These are phyloP conservation scores for Sungouiella thailandica DNA, from an alignment of 805 yeast genomes.

Conservation along the genomic window DNA sequence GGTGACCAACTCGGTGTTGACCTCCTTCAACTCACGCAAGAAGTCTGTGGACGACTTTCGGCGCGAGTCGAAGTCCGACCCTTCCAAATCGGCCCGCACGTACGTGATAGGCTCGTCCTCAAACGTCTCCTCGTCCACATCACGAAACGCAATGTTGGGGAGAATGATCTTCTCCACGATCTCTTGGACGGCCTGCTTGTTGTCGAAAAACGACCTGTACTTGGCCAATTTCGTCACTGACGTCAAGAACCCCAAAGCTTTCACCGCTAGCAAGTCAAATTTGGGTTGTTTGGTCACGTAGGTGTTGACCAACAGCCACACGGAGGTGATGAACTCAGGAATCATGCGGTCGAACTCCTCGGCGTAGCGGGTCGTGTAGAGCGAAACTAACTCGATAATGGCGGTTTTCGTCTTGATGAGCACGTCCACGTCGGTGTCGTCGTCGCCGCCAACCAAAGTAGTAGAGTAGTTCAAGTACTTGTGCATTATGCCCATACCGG, in stretches of 20 bases:
- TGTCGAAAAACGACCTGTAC: slow-evolving; percentile 50
- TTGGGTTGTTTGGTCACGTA: slow-evolving; percentile 65
- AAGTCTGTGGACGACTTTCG: slow-evolving; percentile 92
- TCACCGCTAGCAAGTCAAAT: slow-evolving; percentile 79
- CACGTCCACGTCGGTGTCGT: slow-evolving; percentile 62
- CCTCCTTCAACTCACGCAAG: slow-evolving; percentile 76
- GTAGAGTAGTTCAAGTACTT: slow-evolving; percentile 67
- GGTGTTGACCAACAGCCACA: slow-evolving; percentile 70
- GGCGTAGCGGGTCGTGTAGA: slow-evolving; percentile 86
- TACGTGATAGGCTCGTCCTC: slow-evolving; percentile 97
- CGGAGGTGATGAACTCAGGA: slow-evolving; percentile 70
- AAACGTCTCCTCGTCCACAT: slow-evolving; percentile 83
- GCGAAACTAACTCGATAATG: slow-evolving; percentile 77
- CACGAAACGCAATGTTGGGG: slow-evolving; percentile 84
- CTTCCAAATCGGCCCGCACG: slow-evolving; percentile 90
- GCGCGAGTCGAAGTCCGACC: slow-evolving; percentile 89
- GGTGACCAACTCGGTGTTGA: slow-evolving; percentile 70
- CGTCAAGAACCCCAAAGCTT: slow-evolving; percentile 74
- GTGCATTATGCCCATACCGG: slow-evolving; percentile 77
- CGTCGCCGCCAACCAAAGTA: slow-evolving; percentile 49
- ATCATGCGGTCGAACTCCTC: slow-evolving; percentile 83
- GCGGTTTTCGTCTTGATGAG: slow-evolving; percentile 72
- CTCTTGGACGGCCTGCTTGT: slow-evolving; percentile 57
- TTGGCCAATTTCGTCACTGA: slow-evolving; percentile 70
- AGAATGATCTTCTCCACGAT: slow-evolving; percentile 78